Base-by-base conservation (phyloP, 257 asterid species). In the Eustoma russellianum region DNA sequence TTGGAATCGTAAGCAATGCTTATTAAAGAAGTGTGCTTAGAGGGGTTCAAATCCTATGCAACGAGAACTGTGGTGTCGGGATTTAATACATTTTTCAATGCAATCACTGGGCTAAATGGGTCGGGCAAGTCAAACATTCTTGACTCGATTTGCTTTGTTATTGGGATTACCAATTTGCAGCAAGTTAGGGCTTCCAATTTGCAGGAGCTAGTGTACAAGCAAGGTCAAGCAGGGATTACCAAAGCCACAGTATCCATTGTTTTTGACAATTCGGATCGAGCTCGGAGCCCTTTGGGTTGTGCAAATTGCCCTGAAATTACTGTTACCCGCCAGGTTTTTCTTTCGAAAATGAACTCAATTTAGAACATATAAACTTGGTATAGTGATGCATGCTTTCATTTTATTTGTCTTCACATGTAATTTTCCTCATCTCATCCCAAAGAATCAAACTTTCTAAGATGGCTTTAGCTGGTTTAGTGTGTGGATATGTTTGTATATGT, bases 181-280 rank as follows among this genome's bases (percentile, higher is more conserved):
- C 98, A 92, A 77, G 98, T 88, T 76, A 80, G 97, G 86, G 97
- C 97, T 78, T 73, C 99, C 43, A 92, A 92, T 67, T 67, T 92
- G 63, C 99, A 92, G 82, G 99, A 92, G 88, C 80, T 92, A 52
- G 99, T 92, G 59, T 92, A 92, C 75, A 92, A 92, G 85, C 99
- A 88, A 78, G 99, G 99, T 49, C 99, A 92, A 69, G 99, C 97
- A 65, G 97, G 99, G 60, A 88, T 92, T 30, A 88, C 99, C 33
- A 92, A 92, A 65, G 97, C 99, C 52, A 92, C 99, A 0, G 99
- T 92, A 13, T 92, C 99, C 0, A 64, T 92, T 48, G 95, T 92
- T 51, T 92, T 92, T 34, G 99, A 92, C 66, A 92, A 92, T 71
- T 79, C 91, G 0, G 97, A 88, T 47, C 78, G 87, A 13, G 66